phyloP scores from a whole-genome alignment of 305 asterid species.

The Solanum aculeatissimum region DNA sequence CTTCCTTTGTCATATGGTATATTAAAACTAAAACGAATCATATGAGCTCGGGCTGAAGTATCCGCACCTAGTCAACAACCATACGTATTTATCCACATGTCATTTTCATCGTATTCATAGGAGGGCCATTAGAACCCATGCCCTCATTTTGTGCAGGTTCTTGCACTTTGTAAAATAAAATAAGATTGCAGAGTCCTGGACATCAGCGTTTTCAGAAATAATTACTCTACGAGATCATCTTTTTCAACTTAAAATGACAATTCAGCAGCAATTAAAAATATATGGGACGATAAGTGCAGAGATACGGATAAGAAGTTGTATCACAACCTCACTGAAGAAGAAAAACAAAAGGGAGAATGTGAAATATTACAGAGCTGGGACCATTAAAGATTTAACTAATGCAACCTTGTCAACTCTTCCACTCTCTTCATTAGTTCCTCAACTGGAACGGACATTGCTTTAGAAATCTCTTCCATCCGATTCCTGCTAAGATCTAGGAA shows the following conservation, averaged over 20 bases:
- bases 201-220: background rate
- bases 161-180: too few species aligned
- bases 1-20: too few species aligned
- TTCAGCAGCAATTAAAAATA: background rate
- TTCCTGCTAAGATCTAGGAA: slow-evolving; percentile 74
- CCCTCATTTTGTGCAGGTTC: too few species aligned
- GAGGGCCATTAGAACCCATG: too few species aligned
- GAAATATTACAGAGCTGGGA: background rate
- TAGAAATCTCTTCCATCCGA: slow-evolving; percentile 73
- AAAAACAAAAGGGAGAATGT: background rate
- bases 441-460: slow-evolving; percentile 56
- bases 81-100: too few species aligned
- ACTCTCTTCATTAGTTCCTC: slow-evolving; percentile 99
- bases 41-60: too few species aligned
- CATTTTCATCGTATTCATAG: too few species aligned
- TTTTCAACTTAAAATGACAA: background rate
- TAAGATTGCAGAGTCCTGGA: background rate
- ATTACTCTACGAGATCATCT: background rate
- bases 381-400: slow-evolving; percentile 16
- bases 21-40: too few species aligned
- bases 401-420: slow-evolving; percentile 90
- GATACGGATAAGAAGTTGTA: background rate
- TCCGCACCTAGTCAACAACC: too few species aligned
- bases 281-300: background rate
- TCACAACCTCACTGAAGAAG: background rate